Evolutionary conservation across 192 early-diverging fungal species (phyloP).

Genomic region (Physocladia obscura): DNA sequence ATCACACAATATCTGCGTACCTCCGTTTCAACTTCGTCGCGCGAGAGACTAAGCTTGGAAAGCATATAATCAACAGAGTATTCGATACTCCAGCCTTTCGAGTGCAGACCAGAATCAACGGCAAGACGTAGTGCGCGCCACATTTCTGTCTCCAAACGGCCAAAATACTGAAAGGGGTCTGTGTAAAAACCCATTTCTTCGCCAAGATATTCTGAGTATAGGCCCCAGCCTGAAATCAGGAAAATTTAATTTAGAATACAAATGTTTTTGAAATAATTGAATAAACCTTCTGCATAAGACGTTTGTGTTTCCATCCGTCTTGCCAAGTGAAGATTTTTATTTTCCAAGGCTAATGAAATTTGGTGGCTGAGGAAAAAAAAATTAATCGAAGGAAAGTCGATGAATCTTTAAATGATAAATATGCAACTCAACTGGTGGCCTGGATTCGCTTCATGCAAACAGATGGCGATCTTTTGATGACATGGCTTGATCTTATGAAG

Average conservation of each 20-base stretch:
- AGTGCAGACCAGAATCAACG: conserved; percentile 45
- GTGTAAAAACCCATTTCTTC: conserved; percentile 43
- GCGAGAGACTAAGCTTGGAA: conserved; percentile 21
- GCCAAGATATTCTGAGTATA: conserved; percentile 40
- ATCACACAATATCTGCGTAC: conserved; percentile 36
- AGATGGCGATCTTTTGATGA: conserved; percentile 16
- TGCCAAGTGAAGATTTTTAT: conserved; percentile 27
- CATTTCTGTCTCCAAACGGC: conserved; percentile 43
- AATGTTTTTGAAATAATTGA: background rate
- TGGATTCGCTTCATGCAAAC: conserved; percentile 38
- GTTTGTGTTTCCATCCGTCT: conserved; percentile 25
- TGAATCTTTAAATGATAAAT: background rate
- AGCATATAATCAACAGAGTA: conserved; percentile 35
- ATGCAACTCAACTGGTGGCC: background rate
- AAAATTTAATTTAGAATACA: background rate
- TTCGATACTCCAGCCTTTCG: conserved; percentile 41
- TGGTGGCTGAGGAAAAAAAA: conserved; percentile 28
- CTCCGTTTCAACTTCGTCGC: conserved; percentile 30
- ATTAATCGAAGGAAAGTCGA: background rate
- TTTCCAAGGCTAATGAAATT: conserved; percentile 34
- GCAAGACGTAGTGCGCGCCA: conserved; percentile 41
- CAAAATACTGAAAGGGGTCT: conserved; percentile 36
- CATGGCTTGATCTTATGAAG: conserved; percentile 24
- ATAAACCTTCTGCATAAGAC: conserved; percentile 36
- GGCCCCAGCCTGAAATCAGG: conserved; percentile 25